Evolutionary conservation across 2,329 filamentous ascomycete genomes (phyloP).

Genomic region (Cladophialophora chaetospira): DNA sequence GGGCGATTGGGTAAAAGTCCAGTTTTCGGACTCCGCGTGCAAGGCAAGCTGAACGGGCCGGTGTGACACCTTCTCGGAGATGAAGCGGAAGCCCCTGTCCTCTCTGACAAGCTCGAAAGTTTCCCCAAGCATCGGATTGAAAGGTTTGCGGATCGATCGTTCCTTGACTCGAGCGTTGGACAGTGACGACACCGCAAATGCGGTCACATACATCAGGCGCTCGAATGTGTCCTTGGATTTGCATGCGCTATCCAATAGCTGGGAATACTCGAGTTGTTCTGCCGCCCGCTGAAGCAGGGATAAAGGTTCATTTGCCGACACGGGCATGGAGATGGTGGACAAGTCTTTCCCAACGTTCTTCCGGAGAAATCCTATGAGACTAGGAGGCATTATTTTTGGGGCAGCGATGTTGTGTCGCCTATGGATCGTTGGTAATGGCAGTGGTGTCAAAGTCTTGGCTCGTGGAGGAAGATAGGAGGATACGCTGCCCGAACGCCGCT

Average conservation of each 20-base stretch:
- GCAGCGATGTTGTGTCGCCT: slow-evolving; percentile 72
- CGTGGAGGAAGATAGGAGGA: slow-evolving; percentile 69
- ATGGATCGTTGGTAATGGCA: slow-evolving; percentile 69
- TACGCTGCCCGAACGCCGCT: slow-evolving; percentile 39
- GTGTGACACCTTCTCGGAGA: slow-evolving; percentile 95
- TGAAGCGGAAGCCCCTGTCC: slow-evolving; percentile 81
- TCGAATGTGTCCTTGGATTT: slow-evolving; percentile 60
- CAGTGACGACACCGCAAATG: slow-evolving; percentile 87
- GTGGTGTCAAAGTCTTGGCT: slow-evolving; percentile 73
- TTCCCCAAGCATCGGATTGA: slow-evolving; percentile 95
- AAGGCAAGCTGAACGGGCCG: slow-evolving; percentile 89
- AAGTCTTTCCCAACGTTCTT: slow-evolving; percentile 99
- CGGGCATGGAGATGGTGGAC: slow-evolving; percentile 95
- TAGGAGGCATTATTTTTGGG: slow-evolving; percentile 79
- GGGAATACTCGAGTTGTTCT: slow-evolving; percentile 88
- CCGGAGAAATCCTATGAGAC: slow-evolving; percentile 87
- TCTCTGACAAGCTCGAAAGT: slow-evolving; percentile 90
- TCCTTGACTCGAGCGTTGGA: slow-evolving; percentile 83
- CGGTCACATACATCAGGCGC: slow-evolving; percentile 79
- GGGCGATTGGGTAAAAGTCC: slow-evolving; percentile 86
- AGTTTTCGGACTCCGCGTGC: slow-evolving; percentile 82
- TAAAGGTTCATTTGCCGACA: slow-evolving; percentile 90
- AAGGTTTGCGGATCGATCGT: slow-evolving; percentile 90
- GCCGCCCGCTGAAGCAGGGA: slow-evolving; percentile 86
- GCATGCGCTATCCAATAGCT: slow-evolving; percentile 75